phyloP scores from a whole-genome alignment of 352 stramenopile species.

The Phytophthora pini region DNA sequence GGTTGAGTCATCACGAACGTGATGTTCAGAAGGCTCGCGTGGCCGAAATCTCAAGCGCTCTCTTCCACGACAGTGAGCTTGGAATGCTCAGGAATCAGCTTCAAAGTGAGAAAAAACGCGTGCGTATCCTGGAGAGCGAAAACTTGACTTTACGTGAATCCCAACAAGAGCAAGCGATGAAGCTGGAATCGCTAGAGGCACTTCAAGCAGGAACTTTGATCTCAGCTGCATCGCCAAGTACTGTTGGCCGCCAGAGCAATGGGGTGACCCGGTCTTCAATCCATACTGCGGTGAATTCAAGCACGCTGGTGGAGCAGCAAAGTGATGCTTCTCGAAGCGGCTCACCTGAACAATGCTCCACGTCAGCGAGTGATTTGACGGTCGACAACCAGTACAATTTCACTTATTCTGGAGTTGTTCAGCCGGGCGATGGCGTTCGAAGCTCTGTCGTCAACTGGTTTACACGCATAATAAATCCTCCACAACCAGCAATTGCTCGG shows the following conservation, averaged over 20 bases:
- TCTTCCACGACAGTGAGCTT: slow-evolving; percentile 64
- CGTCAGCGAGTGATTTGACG: slow-evolving; percentile 1
- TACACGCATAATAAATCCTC: slow-evolving; percentile 27
- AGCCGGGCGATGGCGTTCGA: slow-evolving; percentile 6
- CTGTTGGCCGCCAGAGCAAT: not conserved
- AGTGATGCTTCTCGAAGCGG: not conserved
- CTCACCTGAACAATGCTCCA: slow-evolving; percentile 1
- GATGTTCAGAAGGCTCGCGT: slow-evolving; percentile 57
- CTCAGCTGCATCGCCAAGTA: not conserved
- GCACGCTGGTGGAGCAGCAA: not conserved
- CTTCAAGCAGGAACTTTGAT: slow-evolving; percentile 34
- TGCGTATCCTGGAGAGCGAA: slow-evolving; percentile 65
- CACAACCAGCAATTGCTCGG: slow-evolving; percentile 6
- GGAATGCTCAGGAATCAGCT: slow-evolving; percentile 57
- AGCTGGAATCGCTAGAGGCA: slow-evolving; percentile 51
- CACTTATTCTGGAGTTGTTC: not conserved
- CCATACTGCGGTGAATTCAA: not conserved
- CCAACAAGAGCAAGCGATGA: slow-evolving; percentile 56
- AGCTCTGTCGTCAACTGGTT: slow-evolving; percentile 22
- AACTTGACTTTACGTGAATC: slow-evolving; percentile 58
- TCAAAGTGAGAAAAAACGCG: slow-evolving; percentile 67
- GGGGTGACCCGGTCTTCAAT: not conserved
- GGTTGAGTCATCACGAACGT: slow-evolving; percentile 61
- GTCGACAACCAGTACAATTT: slow-evolving; percentile 32
- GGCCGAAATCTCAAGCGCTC: slow-evolving; percentile 54